Conservation (phyloP, 192 early-diverging fungal genomes). For the Rhizoclosmatium globosum region DNA sequence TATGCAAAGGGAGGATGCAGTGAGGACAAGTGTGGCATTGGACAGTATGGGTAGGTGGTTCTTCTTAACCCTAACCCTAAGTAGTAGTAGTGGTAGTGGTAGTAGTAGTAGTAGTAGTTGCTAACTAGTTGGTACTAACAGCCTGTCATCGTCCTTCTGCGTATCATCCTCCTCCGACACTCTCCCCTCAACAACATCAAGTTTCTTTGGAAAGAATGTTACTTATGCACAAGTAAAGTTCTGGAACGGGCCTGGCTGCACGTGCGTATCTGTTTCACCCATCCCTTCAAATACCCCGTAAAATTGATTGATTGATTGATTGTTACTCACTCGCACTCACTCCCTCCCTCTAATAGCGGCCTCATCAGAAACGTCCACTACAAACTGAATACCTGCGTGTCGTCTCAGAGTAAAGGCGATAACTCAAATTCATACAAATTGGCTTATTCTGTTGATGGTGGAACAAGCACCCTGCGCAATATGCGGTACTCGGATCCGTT, state of each 20-base stretch:
- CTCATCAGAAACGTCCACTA: not conserved
- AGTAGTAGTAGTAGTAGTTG: no score
- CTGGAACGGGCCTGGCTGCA: constrained; percentile 1
- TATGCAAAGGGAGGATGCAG: no score
- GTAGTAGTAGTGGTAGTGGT: no score
- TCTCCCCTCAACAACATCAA: not conserved
- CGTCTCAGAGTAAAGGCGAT: not conserved
- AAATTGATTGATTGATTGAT: not conserved
- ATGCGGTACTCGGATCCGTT: not conserved
- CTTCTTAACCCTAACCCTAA: no score
- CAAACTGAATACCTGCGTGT: not conserved
- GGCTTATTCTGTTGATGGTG: not conserved
- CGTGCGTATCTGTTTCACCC: not conserved
- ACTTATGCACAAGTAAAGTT: constrained; percentile 4
- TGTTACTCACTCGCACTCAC: not conserved
- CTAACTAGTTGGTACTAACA: no score
- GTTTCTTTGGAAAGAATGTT: not conserved
- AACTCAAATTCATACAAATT: not conserved
- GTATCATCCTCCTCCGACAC: not conserved
- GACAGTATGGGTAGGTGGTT: no score
- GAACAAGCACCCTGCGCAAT: not conserved
- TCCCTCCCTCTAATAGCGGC: not conserved
- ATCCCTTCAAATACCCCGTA: no score
- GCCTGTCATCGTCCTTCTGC: not conserved
- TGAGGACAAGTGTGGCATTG: no score